phyloP scores from a whole-genome alignment of 2,329 filamentous ascomycete species.

The Nakataea oryzae region DNA sequence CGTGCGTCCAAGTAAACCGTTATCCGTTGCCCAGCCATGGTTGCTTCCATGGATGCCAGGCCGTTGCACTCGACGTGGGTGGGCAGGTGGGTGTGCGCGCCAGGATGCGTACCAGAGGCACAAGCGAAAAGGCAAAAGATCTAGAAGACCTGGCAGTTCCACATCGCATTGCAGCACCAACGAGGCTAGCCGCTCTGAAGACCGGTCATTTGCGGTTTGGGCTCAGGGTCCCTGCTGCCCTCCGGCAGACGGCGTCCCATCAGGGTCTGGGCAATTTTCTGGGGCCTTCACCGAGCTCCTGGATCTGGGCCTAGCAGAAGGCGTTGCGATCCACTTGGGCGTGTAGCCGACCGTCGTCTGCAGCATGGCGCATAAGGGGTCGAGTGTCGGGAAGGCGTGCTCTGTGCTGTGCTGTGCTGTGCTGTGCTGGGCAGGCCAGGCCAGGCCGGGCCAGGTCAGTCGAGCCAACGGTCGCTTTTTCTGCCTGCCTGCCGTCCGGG shows the following conservation, averaged over 20 bases:
- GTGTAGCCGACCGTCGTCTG: not conserved
- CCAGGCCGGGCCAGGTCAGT: too few relatives aligned
- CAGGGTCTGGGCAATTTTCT: not conserved
- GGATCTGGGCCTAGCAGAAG: not conserved
- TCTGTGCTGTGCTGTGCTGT: too few relatives aligned
- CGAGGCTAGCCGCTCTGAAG: not conserved
- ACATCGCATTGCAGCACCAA: not conserved
- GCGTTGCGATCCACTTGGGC: not conserved
- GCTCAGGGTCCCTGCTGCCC: not conserved
- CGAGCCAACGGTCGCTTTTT: not conserved
- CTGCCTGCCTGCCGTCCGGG: not conserved
- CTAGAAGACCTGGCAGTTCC: not conserved
- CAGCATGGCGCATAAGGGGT: not conserved
- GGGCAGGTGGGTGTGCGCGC: too few relatives aligned
- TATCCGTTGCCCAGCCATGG: not conserved
- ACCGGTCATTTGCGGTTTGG: not conserved
- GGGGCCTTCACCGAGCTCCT: not conserved
- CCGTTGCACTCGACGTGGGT: too few relatives aligned
- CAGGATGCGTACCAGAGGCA: not conserved
- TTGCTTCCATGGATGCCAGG: not conserved
- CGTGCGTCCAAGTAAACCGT: not conserved
- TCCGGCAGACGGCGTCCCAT: not conserved
- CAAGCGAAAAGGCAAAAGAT: not conserved
- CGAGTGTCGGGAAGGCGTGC: not conserved
- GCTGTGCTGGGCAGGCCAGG: too few relatives aligned